Evolutionary conservation across 495 filamentous ascomycete species (phyloP).

Genomic region (Trichoderma virens): DNA sequence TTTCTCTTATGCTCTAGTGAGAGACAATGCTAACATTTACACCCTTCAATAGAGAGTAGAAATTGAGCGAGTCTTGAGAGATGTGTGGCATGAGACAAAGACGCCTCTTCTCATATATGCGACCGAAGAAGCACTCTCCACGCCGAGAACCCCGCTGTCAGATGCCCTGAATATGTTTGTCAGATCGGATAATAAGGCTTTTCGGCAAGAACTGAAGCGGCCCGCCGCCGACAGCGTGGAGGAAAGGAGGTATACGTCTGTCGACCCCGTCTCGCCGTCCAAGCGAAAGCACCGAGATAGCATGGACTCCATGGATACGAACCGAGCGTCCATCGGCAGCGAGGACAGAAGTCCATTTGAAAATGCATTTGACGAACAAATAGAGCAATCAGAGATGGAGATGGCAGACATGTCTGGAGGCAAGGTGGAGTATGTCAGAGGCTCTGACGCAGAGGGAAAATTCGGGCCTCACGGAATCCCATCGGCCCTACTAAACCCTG

Average conservation of each 20-base stretch:
- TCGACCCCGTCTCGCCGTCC: constrained; percentile 10
- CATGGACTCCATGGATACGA: constrained; percentile 29
- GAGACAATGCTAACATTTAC: neutral
- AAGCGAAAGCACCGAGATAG: constrained; percentile 25
- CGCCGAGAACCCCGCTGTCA: constrained; percentile 25
- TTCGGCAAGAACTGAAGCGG: constrained; percentile 34
- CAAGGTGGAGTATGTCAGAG: neutral
- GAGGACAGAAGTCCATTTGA: neutral
- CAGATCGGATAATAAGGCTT: constrained; percentile 35
- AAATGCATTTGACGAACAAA: constrained; percentile 13
- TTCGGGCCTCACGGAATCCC: neutral
- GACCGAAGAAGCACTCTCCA: constrained; percentile 29
- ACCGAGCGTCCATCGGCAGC: constrained; percentile 24
- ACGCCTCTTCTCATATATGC: constrained; percentile 37
- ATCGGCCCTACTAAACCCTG: neutral
- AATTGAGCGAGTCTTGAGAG: constrained; percentile 16
- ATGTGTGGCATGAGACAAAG: constrained; percentile 24
- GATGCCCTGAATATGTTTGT: constrained; percentile 36
- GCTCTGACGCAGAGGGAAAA: neutral
- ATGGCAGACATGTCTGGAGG: constrained; percentile 12
- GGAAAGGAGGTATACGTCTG: neutral
- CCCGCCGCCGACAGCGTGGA: neutral
- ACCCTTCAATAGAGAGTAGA: neutral
- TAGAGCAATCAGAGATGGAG: neutral
- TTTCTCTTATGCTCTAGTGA: neutral